phyloP scores from a whole-genome alignment of 2,329 filamentous ascomycete species.

The Ophiostoma novo-ulmi region DNA sequence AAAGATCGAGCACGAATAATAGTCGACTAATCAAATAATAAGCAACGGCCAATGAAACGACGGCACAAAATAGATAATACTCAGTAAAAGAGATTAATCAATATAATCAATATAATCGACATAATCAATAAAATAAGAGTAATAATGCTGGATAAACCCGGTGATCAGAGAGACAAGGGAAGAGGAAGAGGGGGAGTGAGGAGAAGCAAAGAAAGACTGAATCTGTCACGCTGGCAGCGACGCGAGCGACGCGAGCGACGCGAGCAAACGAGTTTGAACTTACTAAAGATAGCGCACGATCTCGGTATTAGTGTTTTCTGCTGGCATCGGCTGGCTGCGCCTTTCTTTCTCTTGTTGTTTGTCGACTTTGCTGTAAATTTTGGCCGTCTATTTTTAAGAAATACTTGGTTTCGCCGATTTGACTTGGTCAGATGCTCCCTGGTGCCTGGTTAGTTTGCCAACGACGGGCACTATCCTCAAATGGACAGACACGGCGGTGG shows the following conservation, averaged over 20 bases:
- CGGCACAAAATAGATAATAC: neutral
- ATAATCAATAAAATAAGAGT: neutral
- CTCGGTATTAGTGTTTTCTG: neutral
- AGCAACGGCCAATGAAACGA: neutral
- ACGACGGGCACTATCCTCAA: slow-evolving; percentile 18
- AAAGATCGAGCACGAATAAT: slow-evolving; percentile 1
- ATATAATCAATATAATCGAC: neutral
- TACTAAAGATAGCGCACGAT: neutral
- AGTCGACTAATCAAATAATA: slow-evolving; percentile 12
- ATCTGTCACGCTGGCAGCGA: neutral
- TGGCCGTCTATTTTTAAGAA: neutral
- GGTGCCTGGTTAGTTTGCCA: neutral
- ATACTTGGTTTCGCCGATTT: neutral
- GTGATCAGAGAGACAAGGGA: neutral
- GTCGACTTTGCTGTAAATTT: neutral
- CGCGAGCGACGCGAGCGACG: neutral
- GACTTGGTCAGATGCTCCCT: neutral
- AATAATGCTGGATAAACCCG: neutral
- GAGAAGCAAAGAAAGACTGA: neutral
- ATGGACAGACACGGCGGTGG: slow-evolving; percentile 14
- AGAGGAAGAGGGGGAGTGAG: neutral
- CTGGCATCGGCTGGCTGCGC: neutral
- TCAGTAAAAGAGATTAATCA: neutral
- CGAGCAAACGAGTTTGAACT: neutral
- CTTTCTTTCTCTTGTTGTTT: neutral